Evolutionary conservation across 2,329 filamentous ascomycete species (phyloP).

Genomic region (Pseudofabraea citricarpa): DNA sequence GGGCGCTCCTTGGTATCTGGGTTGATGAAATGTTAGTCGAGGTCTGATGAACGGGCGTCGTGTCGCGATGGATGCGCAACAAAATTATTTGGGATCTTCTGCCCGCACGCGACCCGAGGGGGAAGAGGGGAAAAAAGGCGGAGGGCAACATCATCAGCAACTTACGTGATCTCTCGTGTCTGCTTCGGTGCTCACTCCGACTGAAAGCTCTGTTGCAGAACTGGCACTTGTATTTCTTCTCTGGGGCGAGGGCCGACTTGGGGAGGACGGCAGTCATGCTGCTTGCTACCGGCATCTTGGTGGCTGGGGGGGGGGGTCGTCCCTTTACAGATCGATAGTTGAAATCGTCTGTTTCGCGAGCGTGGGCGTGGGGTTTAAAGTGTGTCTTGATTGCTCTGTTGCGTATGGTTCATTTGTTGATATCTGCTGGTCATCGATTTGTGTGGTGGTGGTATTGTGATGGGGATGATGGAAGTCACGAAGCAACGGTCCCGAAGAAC

Average conservation of each 20-base stretch:
- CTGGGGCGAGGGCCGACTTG: constrained; percentile 73
- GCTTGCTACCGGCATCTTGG: constrained; percentile 62
- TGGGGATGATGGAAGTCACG: constrained; percentile 27
- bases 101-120: constrained; percentile 20
- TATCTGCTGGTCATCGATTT: constrained; percentile 51
- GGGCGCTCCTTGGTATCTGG: constrained; percentile 97
- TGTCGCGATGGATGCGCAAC: constrained; percentile 3
- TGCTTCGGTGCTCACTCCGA: constrained; percentile 91
- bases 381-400: constrained; percentile 49
- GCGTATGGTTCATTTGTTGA: constrained; percentile 49
- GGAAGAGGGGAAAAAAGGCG: constrained; percentile 14
- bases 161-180: constrained; percentile 98
- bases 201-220: constrained; percentile 98
- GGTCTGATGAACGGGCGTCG: constrained; percentile 7
- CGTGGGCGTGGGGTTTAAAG: constrained; percentile 61
- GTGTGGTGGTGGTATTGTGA: constrained; percentile 33
- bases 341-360: constrained; percentile 31
- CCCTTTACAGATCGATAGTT: constrained; percentile 27
- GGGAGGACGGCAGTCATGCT: constrained; percentile 52
- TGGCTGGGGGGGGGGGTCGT: constrained; percentile 18
- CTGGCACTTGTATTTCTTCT: constrained; percentile 99
- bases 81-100: no score
- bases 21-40: constrained; percentile 10
- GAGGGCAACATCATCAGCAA: constrained; percentile 30
- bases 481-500: constrained; percentile 20